These are phyloP conservation scores for Aspergillus niger DNA, from an alignment of 2,329 filamentous ascomycete species.

Conservation along the genomic window DNA sequence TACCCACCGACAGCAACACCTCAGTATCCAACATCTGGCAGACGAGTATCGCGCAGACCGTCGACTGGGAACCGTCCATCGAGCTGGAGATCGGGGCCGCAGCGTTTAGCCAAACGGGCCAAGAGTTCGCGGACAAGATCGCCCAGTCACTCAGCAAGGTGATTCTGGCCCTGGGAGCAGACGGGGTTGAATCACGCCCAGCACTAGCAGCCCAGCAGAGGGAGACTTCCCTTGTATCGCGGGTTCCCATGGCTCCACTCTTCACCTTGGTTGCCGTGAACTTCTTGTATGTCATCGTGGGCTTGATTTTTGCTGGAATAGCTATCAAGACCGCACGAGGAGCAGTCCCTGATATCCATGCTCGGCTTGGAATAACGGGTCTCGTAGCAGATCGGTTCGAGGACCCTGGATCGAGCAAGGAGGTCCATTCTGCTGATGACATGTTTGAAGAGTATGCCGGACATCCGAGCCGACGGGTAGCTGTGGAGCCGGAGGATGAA, in stretches of 20 bases:
- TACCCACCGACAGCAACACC: slow-evolving; percentile 14
- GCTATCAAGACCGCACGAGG: not conserved
- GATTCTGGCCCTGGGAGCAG: not conserved
- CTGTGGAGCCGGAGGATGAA: not conserved
- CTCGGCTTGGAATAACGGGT: not conserved
- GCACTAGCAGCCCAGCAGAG: not conserved
- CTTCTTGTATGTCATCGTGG: slow-evolving; percentile 3
- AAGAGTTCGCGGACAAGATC: slow-evolving; percentile 9
- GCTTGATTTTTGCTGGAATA: not conserved
- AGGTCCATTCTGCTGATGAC: not conserved
- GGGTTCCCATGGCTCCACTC: not conserved
- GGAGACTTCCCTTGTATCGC: not conserved
- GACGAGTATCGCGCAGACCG: not conserved
- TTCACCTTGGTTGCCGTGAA: slow-evolving; percentile 3
- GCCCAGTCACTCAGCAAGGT: slow-evolving; percentile 3
- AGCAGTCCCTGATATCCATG: not conserved
- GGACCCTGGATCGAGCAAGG: not conserved
- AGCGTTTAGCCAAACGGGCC: not conserved
- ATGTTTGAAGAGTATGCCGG: slow-evolving; percentile 4
- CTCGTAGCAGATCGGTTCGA: slow-evolving; percentile 3
- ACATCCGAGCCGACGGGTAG: not conserved
- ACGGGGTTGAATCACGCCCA: not conserved
- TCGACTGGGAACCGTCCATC: slow-evolving; percentile 1
- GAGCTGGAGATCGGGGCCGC: slow-evolving; percentile 4
- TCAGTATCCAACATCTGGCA: slow-evolving; percentile 19